phyloP scores from a whole-genome alignment of 805 yeast genomes.

The Lachancea dasiensis region DNA sequence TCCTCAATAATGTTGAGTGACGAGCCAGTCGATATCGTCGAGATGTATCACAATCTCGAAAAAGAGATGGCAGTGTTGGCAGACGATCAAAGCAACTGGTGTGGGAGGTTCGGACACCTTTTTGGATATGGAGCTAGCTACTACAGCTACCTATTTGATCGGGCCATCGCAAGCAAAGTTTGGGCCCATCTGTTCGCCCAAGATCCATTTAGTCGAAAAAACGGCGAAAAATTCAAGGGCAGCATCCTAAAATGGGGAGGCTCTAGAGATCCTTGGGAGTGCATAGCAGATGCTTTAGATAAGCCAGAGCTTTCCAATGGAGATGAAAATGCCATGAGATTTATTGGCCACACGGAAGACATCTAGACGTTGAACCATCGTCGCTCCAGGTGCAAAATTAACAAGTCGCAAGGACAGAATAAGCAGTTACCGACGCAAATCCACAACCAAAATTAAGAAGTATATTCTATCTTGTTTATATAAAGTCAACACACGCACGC shows the following conservation, averaged over 20 bases:
- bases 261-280: conserved; percentile 78
- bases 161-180: conserved; percentile 84
- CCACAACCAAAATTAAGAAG: no score
- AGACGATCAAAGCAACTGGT: conserved; percentile 76
- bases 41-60: conserved; percentile 64
- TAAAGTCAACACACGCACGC: neutral
- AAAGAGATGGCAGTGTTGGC: conserved; percentile 52
- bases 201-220: conserved; percentile 62
- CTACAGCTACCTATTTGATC: conserved; percentile 83
- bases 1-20: conserved; percentile 32
- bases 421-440: neutral
- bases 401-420: neutral
- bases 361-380: neutral
- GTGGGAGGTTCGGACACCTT: conserved; percentile 88
- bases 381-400: neutral
- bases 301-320: conserved; percentile 56
- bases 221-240: conserved; percentile 71
- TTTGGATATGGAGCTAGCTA: conserved; percentile 92
- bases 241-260: conserved; percentile 91
- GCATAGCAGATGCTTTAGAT: conserved; percentile 74
- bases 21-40: conserved; percentile 48
- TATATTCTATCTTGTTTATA: no score
- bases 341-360: conserved; percentile 36
- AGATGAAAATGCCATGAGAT: conserved; percentile 63
- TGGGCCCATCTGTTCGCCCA: conserved; percentile 68